Conservation (phyloP, 768 basidiomycete species). For the Hortiboletus campestris region DNA sequence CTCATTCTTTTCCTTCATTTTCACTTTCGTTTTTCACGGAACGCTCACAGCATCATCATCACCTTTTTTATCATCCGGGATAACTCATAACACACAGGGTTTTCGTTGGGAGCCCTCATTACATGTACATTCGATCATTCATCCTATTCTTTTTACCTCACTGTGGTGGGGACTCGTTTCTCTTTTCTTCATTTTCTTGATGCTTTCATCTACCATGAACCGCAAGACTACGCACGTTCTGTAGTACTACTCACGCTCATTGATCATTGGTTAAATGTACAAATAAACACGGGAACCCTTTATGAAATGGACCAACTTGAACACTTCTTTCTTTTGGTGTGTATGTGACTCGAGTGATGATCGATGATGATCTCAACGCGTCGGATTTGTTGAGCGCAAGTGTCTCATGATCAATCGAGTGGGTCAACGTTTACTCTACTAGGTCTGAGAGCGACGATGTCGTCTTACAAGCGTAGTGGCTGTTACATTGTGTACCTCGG, state of each 20-base stretch:
- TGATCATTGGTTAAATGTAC: constrained; percentile 7
- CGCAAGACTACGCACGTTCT: constrained; percentile 19
- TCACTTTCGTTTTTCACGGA: not conserved
- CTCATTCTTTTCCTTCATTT: not conserved
- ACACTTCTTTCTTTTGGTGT: not conserved
- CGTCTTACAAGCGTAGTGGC: no score
- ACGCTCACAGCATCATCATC: not conserved
- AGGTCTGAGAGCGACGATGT: no score
- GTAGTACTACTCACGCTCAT: constrained; percentile 28
- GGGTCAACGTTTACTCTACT: no score
- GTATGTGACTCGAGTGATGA: no score
- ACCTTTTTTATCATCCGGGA: not conserved
- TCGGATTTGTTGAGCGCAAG: no score
- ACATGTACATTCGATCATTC: constrained; percentile 21
- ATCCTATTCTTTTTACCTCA: not conserved
- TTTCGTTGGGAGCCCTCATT: not conserved
- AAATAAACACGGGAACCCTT: not conserved
- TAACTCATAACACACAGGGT: not conserved
- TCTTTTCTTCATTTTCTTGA: not conserved
- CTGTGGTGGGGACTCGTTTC: not conserved
- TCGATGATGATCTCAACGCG: not conserved
- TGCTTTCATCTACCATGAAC: not conserved
- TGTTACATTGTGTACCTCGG: no score
- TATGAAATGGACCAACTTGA: constrained; percentile 2
- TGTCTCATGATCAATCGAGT: no score